Percentiles rank a stretch among this genome's conserved stretches.
These are phyloP conservation scores for Colletotrichum godetiae DNA, from an alignment of 2,329 filamentous ascomycete species.

Conservation along the genomic window DNA sequence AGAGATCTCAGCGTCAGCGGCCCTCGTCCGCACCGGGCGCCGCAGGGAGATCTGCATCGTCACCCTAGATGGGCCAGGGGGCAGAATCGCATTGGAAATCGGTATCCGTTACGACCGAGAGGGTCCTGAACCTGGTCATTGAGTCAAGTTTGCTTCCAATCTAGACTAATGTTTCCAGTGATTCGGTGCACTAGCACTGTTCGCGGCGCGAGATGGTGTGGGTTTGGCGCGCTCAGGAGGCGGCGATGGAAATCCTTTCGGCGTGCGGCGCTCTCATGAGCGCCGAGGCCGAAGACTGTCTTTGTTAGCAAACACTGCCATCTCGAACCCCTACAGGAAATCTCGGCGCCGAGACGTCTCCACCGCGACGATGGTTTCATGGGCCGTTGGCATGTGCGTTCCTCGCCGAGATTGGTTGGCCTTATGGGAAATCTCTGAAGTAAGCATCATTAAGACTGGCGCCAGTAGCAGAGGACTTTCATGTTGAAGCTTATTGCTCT, in stretches of 20 bases:
- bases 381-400: background rate
- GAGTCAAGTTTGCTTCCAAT: background rate
- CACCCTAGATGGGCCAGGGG: background rate
- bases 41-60: background rate
- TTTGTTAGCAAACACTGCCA: background rate
- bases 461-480: background rate
- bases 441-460: background rate
- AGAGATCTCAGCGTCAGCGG: background rate
- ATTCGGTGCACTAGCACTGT: background rate
- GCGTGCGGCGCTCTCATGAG: background rate
- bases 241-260: background rate
- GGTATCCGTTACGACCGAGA: background rate
- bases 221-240: background rate
- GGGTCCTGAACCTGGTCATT: background rate
- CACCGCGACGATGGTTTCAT: background rate
- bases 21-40: background rate
- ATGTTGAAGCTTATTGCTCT: background rate
- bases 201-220: background rate
- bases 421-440: background rate
- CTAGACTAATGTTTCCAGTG: background rate
- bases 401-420: background rate
- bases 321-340: background rate
- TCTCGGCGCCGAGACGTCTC: background rate
- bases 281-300: background rate
- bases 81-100: background rate